Conservation (phyloP, 2,329 filamentous ascomycete species). For the Pyrenophora tritici-repentis region DNA sequence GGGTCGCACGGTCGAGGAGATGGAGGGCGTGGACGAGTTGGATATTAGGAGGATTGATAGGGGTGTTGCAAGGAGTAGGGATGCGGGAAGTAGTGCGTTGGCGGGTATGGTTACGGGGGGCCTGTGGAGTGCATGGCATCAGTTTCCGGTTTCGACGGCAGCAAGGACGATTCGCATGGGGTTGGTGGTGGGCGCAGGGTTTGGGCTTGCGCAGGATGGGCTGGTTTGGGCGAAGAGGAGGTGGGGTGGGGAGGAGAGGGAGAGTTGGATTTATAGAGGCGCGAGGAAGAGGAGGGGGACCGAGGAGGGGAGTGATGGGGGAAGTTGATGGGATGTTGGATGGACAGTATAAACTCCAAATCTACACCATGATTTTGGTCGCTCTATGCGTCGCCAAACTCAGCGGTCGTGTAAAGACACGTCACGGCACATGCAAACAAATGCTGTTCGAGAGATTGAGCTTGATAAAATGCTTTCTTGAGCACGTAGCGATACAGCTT, state of each 20-base stretch:
- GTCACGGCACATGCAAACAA: no score
- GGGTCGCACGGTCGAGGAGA: constrained; percentile 48
- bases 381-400: no score
- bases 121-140: constrained; percentile 82
- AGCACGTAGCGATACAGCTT: no score
- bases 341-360: no score
- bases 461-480: no score
- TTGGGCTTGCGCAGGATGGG: constrained; percentile 80
- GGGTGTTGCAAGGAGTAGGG: constrained; percentile 53
- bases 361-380: no score
- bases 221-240: constrained; percentile 72
- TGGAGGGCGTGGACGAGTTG: constrained; percentile 46
- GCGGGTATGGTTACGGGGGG: constrained; percentile 86
- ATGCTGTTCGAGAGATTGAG: no score
- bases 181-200: constrained; percentile 76
- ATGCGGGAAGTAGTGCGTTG: constrained; percentile 79
- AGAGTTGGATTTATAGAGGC: constrained; percentile 51
- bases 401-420: no score
- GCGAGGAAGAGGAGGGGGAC: constrained; percentile 43
- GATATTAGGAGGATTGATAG: constrained; percentile 33
- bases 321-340: constrained; percentile 1
- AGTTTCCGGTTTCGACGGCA: constrained; percentile 71
- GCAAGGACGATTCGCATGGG: constrained; percentile 75
- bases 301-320: constrained; percentile 10
- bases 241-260: constrained; percentile 54